These are phyloP conservation scores for Puccinellia tenuiflora DNA, from an alignment of 176 grass and related monocot genomes.

Conservation along the genomic window DNA sequence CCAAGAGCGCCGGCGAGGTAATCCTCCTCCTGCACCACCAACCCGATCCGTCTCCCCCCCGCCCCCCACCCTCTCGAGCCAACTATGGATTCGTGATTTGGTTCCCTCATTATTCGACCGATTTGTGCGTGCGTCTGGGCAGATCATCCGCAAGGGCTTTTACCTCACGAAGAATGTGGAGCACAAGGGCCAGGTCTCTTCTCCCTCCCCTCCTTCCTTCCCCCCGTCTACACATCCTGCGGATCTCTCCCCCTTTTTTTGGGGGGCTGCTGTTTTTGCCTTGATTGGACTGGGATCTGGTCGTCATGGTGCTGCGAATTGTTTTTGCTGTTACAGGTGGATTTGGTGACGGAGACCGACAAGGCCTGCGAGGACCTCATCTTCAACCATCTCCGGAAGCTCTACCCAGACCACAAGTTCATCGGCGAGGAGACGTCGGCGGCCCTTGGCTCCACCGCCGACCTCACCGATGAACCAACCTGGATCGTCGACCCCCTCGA, in stretches of 20 bases:
- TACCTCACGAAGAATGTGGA: constrained; percentile 88
- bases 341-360: constrained; percentile 99
- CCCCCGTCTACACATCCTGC: background rate
- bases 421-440: constrained; percentile 96
- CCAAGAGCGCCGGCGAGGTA: constrained; percentile 82
- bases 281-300: constrained; percentile 9
- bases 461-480: constrained; percentile 80
- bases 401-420: constrained; percentile 85
- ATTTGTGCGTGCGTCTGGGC: background rate
- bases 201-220: background rate
- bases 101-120: background rate
- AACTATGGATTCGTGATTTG: constrained; percentile 18
- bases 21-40: background rate
- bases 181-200: constrained; percentile 85
- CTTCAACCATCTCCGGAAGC: constrained; percentile 78
- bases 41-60: background rate
- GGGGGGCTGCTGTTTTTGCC: background rate
- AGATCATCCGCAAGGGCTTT: constrained; percentile 86
- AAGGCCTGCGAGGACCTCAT: constrained; percentile 96
- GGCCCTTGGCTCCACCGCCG: constrained; percentile 56
- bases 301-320: constrained; percentile 1
- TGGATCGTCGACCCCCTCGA: constrained; percentile 97
- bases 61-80: background rate
- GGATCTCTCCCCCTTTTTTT: no score
- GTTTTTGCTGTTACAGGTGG: constrained; percentile 48